Evolutionary conservation across 768 basidiomycete species (phyloP), one percentile per base, ranked within the genome.

Genomic region (Rickenella mellea): DNA sequence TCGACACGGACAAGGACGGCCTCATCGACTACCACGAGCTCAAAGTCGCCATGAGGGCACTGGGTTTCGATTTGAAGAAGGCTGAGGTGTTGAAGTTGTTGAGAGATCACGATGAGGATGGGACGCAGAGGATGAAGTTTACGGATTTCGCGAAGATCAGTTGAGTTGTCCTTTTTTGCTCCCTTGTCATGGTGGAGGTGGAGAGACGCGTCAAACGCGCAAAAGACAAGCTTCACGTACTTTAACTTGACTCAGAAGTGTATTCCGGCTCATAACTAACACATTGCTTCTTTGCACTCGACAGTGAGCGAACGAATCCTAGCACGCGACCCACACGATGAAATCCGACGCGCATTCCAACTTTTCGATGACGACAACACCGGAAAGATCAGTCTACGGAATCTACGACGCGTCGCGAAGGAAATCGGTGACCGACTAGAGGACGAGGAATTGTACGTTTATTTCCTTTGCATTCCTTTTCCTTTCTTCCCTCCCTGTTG

Each of bases 31-130:
- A 98, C 64, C 96, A 99, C 66, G 96, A 99, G 59, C 75, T 98
- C 54, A 99, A 98, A 63, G 96, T 99, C 55, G 92, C 94, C 40
- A 93, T 99, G 89, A 76, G 96, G 33, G 96, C 96, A 1, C 66
- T 99, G 45, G 96, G 96, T 1, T 98, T 98, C 59, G 96, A 98
- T 60, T 60, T 96, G 66, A 98, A 98, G 71, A 99, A 98, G 67
- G 90, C 90, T 0, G 96, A 99, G 62, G 93, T 99, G 31, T 67
- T 99, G 51, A 98, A 97, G 62, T 73, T 97, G 22, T 69, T 99
- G 41, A 70, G 91, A 22, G 94, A 97, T 55, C 80, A 92, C 50
- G 88, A 92, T 62, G 86, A 87, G 65, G 76, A 78, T 2, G 84
- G 81, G 2, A 76, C 78, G 46, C 78, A 78, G 6, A 64, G 92